phyloP scores from a whole-genome alignment of 768 basidiomycete genomes.

The Flagelloscypha sp. region DNA sequence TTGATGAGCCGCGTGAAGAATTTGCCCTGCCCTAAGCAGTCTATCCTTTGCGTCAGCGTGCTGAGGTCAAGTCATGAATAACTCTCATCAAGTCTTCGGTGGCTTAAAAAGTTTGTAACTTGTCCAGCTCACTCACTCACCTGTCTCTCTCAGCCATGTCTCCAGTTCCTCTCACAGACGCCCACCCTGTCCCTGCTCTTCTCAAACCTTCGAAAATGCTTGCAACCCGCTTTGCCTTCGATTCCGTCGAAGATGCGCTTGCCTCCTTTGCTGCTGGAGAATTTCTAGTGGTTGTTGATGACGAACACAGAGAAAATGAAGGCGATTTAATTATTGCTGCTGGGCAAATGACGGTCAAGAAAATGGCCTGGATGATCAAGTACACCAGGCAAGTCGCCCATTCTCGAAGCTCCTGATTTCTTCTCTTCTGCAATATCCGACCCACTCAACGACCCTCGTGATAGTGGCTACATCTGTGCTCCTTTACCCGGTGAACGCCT shows the following conservation, averaged over 20 bases:
- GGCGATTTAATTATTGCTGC: conserved; percentile 93
- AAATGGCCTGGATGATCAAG: conserved; percentile 99
- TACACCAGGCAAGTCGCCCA: conserved; percentile 69
- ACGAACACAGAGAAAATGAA: conserved; percentile 93
- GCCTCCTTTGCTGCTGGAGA: conserved; percentile 71
- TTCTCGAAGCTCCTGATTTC: background rate
- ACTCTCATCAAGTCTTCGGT: background rate
- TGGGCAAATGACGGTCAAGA: conserved; percentile 77
- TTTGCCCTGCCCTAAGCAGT: no score
- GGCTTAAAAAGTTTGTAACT: background rate
- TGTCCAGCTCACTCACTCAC: background rate
- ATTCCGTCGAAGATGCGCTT: conserved; percentile 73
- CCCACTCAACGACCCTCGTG: background rate
- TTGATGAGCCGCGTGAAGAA: conserved; percentile 1
- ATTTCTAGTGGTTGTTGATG: conserved; percentile 96
- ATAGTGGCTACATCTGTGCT: conserved; percentile 90
- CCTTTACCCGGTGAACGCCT: conserved; percentile 73
- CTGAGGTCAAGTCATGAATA: no score
- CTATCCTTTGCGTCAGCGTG: no score
- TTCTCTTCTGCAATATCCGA: conserved; percentile 9
- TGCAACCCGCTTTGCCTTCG: conserved; percentile 60
- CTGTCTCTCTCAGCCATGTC: background rate
- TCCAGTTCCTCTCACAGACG: background rate
- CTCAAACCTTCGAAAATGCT: conserved; percentile 20
- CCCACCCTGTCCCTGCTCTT: conserved; percentile 22